phyloP scores from a whole-genome alignment of 306 rosid species.

The Begonia fuchsioides region DNA sequence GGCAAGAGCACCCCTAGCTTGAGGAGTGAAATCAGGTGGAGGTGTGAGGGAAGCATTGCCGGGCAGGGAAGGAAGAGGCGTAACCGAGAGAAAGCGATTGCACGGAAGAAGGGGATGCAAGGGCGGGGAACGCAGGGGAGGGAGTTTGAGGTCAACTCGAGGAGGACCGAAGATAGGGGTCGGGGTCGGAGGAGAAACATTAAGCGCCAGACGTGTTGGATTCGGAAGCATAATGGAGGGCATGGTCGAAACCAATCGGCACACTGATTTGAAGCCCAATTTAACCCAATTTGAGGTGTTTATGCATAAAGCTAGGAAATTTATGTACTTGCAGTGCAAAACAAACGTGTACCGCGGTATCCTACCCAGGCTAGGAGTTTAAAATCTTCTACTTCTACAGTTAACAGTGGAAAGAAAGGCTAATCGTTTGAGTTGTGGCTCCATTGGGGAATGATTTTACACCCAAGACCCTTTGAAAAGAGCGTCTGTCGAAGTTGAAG shows the following conservation, averaged over 20 bases:
- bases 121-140: neutral
- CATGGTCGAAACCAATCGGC: constrained; percentile 4
- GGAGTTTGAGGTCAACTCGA: neutral
- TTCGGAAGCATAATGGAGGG: constrained; percentile 15
- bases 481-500: constrained; percentile 14
- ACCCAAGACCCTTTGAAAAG: constrained; percentile 43
- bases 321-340: too few relatives aligned
- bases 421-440: too few relatives aligned
- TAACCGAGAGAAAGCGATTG: constrained; percentile 1
- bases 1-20: constrained; percentile 42
- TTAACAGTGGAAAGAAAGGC: too few relatives aligned
- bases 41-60: neutral
- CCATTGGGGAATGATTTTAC: neutral
- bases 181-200: neutral
- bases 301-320: too few relatives aligned
- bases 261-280: too few relatives aligned
- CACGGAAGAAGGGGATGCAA: constrained; percentile 2
- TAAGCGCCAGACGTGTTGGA: constrained; percentile 6
- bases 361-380: too few relatives aligned
- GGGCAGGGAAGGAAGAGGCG: constrained; percentile 11
- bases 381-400: too few relatives aligned
- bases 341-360: too few relatives aligned
- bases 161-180: neutral
- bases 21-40: constrained; percentile 4
- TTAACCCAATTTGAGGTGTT: too few relatives aligned